Percentiles rank a stretch among this genome's conserved stretches.
These are phyloP conservation scores for Nicotiana otophora DNA, from an alignment of 257 asterid species.

Conservation along the genomic window DNA sequence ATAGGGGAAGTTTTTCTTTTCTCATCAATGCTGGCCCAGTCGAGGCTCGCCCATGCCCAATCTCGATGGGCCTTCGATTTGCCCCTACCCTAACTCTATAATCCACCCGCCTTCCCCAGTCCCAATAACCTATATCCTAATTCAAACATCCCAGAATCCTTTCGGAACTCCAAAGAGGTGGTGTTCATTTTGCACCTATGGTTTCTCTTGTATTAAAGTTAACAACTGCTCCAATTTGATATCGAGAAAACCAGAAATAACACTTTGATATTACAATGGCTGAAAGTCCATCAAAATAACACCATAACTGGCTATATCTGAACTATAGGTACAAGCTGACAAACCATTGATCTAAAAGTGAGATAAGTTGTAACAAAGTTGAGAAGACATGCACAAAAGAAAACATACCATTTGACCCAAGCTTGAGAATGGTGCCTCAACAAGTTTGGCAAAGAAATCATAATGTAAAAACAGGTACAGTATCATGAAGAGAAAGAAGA, in stretches of 20 bases:
- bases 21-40: too few species aligned
- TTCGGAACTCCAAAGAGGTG: background rate
- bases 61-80: too few species aligned
- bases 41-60: too few species aligned
- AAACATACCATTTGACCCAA: background rate
- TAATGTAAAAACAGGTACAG: background rate
- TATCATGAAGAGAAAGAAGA: background rate
- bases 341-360: background rate
- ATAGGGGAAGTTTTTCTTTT: too few species aligned
- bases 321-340: background rate
- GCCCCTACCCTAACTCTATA: too few species aligned
- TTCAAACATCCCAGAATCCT: background rate
- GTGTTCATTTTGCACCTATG: too few species aligned
- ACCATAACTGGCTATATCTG: background rate
- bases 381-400: background rate
- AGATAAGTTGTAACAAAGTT: background rate
- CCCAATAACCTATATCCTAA: background rate
- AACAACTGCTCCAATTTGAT: background rate
- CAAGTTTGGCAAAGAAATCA: background rate
- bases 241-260: background rate
- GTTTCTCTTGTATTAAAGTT: too few species aligned
- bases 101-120: too few species aligned
- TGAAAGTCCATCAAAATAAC: background rate
- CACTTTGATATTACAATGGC: background rate
- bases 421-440: background rate